Conservation (phyloP, 805 yeast genomes). For the Helenozyma baotianmanensis region DNA sequence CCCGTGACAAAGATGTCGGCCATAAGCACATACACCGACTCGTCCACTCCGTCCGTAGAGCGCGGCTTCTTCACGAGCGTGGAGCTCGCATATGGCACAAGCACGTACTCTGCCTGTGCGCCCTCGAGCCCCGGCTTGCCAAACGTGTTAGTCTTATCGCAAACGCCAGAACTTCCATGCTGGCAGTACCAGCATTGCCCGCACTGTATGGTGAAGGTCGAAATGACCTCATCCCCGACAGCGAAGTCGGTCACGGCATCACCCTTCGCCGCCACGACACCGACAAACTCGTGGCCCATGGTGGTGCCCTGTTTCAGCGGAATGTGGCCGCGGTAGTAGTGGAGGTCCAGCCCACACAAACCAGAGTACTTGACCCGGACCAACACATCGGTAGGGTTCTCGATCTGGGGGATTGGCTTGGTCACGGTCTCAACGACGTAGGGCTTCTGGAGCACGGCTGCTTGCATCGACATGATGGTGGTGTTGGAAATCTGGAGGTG, state of each 20-base stretch:
- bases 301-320: conserved; percentile 32
- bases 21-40: conserved; percentile 49
- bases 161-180: conserved; percentile 51
- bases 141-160: conserved; percentile 51
- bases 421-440: conserved; percentile 34
- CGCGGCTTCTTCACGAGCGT: conserved; percentile 44
- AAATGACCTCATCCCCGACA: conserved; percentile 42
- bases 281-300: conserved; percentile 52
- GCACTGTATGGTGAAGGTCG: conserved; percentile 52
- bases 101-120: conserved; percentile 58
- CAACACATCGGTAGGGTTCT: conserved; percentile 39
- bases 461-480: no score
- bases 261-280: conserved; percentile 40
- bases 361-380: conserved; percentile 46
- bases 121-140: conserved; percentile 57
- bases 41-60: conserved; percentile 26
- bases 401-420: conserved; percentile 37
- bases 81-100: conserved; percentile 54
- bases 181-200: conserved; percentile 57
- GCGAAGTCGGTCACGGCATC: conserved; percentile 24
- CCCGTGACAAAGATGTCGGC: conserved; percentile 66
- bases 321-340: conserved; percentile 50
- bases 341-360: conserved; percentile 54
- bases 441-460: conserved; percentile 46
- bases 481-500: no score